Percentiles rank a stretch among this genome's conserved stretches.
These are phyloP conservation scores for Akanthomyces muscarius DNA, from an alignment of 2,329 filamentous ascomycete species.

Conservation along the genomic window DNA sequence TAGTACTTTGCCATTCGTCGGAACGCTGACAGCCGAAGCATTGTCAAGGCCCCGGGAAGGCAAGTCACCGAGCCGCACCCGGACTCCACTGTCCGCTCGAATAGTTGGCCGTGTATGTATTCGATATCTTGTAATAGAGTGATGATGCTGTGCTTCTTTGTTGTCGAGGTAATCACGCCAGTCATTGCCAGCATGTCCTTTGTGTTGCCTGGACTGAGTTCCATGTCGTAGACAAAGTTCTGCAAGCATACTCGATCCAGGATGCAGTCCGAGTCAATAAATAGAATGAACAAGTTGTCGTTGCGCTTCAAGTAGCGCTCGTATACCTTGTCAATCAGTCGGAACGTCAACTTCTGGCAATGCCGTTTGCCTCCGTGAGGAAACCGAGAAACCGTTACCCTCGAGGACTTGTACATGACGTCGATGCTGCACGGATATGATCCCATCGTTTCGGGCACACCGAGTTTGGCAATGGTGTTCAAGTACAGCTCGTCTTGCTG, in stretches of 20 bases:
- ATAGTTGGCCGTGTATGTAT: constrained; percentile 94
- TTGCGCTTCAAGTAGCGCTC: constrained; percentile 79
- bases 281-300: constrained; percentile 91
- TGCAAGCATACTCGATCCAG: constrained; percentile 87
- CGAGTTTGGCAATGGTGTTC: constrained; percentile 78
- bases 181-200: constrained; percentile 97
- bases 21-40: constrained; percentile 93
- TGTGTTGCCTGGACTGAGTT: constrained; percentile 87
- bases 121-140: constrained; percentile 97
- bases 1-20: constrained; percentile 97
- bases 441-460: constrained; percentile 71
- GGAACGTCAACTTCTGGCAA: constrained; percentile 90
- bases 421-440: constrained; percentile 88
- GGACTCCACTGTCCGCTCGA: constrained; percentile 92
- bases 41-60: constrained; percentile 89
- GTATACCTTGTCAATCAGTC: constrained; percentile 90
- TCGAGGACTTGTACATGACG: constrained; percentile 73
- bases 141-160: constrained; percentile 80
- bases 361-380: constrained; percentile 89
- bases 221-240: constrained; percentile 99
- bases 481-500: constrained; percentile 85
- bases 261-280: constrained; percentile 97
- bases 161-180: constrained; percentile 92
- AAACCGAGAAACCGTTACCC: constrained; percentile 88
- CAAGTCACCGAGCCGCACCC: constrained; percentile 93